These are phyloP conservation scores for Leccinum variicolor DNA, from an alignment of 768 basidiomycete species.

Conservation along the genomic window DNA sequence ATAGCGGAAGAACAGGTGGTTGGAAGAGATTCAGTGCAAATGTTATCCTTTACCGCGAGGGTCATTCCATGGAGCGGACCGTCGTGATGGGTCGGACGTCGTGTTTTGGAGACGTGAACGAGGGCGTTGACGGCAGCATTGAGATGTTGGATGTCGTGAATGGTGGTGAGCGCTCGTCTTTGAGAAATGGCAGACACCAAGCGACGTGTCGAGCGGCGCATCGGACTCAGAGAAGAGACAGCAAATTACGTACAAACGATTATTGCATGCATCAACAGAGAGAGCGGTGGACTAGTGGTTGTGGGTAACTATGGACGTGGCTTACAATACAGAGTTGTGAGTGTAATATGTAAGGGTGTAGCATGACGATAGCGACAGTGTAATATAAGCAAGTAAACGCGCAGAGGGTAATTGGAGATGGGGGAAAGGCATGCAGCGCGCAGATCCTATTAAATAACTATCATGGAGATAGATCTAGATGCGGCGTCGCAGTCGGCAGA, in stretches of 20 bases:
- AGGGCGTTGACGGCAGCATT: slow-evolving; percentile 57
- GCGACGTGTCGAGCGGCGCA: background rate
- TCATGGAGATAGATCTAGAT: slow-evolving; percentile 16
- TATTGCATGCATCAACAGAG: slow-evolving; percentile 10
- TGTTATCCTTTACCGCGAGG: slow-evolving; percentile 85
- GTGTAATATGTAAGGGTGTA: background rate
- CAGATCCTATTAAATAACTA: slow-evolving; percentile 11
- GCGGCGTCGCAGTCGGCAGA: background rate
- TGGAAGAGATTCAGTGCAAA: slow-evolving; percentile 61
- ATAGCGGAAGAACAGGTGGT: slow-evolving; percentile 81
- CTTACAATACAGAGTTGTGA: slow-evolving; percentile 22
- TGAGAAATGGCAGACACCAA: background rate
- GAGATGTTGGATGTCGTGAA: slow-evolving; percentile 1
- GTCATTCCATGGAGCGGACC: slow-evolving; percentile 39
- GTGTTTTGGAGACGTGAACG: slow-evolving; percentile 29
- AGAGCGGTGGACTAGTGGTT: slow-evolving; percentile 19
- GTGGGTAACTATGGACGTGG: slow-evolving; percentile 21
- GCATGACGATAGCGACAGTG: slow-evolving; percentile 10
- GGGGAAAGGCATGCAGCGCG: background rate
- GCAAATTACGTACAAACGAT: background rate
- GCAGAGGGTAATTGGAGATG: slow-evolving; percentile 2
- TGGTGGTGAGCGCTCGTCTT: background rate
- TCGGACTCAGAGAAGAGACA: background rate
- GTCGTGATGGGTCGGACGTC: background rate
- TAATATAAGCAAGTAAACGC: slow-evolving; percentile 13